Conservation (phyloP, 2,329 filamentous ascomycete species). For the Nemania sp. region DNA sequence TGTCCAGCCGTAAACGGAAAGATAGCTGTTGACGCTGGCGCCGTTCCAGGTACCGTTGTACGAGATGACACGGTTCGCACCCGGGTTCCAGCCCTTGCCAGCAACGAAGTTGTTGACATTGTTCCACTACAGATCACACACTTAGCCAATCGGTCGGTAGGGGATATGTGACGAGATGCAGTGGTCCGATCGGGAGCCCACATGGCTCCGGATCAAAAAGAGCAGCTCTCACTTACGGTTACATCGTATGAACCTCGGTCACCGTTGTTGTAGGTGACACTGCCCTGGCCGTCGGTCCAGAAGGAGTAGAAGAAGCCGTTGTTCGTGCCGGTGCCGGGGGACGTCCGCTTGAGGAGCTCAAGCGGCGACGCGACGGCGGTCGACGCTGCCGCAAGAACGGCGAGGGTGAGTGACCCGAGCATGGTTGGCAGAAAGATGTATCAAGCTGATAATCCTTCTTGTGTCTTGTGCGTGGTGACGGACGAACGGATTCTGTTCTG, state of each 20-base stretch:
- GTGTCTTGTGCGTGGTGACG: neutral
- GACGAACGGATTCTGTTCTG: neutral
- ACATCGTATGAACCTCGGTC: constrained; percentile 53
- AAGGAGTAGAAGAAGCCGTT: constrained; percentile 64
- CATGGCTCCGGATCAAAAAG: neutral
- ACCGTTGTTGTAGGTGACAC: constrained; percentile 59
- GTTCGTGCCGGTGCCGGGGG: constrained; percentile 52
- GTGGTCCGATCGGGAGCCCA: neutral
- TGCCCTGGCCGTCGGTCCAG: constrained; percentile 58
- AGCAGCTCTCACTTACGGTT: constrained; percentile 19
- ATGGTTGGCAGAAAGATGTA: constrained; percentile 9
- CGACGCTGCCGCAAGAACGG: constrained; percentile 16
- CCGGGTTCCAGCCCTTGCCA: constrained; percentile 53
- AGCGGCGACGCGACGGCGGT: constrained; percentile 25
- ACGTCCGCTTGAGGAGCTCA: constrained; percentile 42
- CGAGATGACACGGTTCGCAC: constrained; percentile 10
- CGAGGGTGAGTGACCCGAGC: constrained; percentile 23
- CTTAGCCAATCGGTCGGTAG: neutral
- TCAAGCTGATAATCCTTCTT: neutral
- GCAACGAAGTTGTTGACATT: constrained; percentile 52
- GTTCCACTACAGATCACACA: constrained; percentile 30
- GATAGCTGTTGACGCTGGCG: constrained; percentile 30
- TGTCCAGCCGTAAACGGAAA: constrained; percentile 46
- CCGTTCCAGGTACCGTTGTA: constrained; percentile 26
- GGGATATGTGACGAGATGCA: neutral